Evolutionary conservation across 306 rosid species (phyloP).

Genomic region (Corylus avellana): DNA sequence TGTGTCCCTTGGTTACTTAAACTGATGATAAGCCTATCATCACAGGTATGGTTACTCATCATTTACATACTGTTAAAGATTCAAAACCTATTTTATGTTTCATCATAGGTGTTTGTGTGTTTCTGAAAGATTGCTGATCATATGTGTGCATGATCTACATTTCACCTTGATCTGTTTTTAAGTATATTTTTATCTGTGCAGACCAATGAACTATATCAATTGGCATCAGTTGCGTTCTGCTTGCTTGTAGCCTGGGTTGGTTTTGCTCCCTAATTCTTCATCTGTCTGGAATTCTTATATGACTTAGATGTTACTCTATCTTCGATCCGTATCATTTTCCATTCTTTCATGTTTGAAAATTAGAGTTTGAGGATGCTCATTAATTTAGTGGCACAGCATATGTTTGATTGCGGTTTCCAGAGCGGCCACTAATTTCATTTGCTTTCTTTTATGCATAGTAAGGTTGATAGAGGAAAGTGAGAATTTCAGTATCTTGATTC

Average conservation of each 20-base stretch:
- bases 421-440: background rate
- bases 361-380: background rate
- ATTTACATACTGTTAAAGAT: background rate
- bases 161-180: slow-evolving; percentile 6
- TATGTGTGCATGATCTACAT: background rate
- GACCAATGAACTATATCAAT: slow-evolving; percentile 96
- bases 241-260: slow-evolving; percentile 93
- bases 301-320: background rate
- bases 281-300: slow-evolving; percentile 4
- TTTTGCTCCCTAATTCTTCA: slow-evolving; percentile 32
- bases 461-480: background rate
- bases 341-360: background rate
- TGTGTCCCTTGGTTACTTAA: slow-evolving; percentile 93
- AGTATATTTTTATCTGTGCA: slow-evolving; percentile 40
- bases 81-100: too few species aligned
- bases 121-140: background rate
- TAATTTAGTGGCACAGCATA: background rate
- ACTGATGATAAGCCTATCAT: slow-evolving; percentile 95
- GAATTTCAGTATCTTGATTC: background rate
- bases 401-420: background rate
- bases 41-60: slow-evolving; percentile 57
- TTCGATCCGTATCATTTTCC: background rate
- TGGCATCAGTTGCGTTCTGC: slow-evolving; percentile 98
- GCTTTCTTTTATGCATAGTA: background rate
- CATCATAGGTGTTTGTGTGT: background rate